Evolutionary conservation across 192 early-diverging fungal species (phyloP), one percentile per base, ranked within the genome.

Genomic region (Rhizoclosmatium globosum): DNA sequence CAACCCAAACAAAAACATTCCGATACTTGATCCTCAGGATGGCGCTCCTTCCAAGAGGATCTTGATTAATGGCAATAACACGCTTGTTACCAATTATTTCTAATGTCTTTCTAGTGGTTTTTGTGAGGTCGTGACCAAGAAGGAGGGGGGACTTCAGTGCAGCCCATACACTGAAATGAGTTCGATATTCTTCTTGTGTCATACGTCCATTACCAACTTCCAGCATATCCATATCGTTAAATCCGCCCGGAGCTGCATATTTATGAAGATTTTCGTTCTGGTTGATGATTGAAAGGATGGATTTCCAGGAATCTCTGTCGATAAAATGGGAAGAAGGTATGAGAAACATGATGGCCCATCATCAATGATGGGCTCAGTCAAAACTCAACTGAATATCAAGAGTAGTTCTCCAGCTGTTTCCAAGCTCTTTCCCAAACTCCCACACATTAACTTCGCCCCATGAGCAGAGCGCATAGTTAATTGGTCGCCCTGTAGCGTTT

Each of bases 11-110:
- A 19, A 78, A 50, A 15, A 77, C 59, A 39, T 73, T 72, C 3
- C 45, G 76, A 44, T 69, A 57, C 1, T 15, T 38, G 38, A 61
- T 77, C 17, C 78, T 68, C 19, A 76, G 56, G 44, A 59, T 23
- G 4, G 83, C 85, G 21, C 78, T 45, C 41, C 60, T 68, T 39
- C 89, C 89, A 0, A 91, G 78, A 7, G 83, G 64, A 72, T 92
- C 91, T 80, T 92, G 91, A 59, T 90, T 90, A 64, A 92, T 73
- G 4, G 82, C 86, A 70, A 92, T 90, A 38, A 91, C 82, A 23
- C 91, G 86, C 11, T 56, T 44, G 76, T 90, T 86, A 11, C 58
- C 64, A 1, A 90, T n/a, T 47, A 88, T 88, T 23, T 59, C 59
- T n/a, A 77, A 17, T 15, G 74, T 68, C 2, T 45, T 50, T 1